phyloP scores from a whole-genome alignment of 202 grass and related monocot species.

The Tripidium arundinaceum region DNA sequence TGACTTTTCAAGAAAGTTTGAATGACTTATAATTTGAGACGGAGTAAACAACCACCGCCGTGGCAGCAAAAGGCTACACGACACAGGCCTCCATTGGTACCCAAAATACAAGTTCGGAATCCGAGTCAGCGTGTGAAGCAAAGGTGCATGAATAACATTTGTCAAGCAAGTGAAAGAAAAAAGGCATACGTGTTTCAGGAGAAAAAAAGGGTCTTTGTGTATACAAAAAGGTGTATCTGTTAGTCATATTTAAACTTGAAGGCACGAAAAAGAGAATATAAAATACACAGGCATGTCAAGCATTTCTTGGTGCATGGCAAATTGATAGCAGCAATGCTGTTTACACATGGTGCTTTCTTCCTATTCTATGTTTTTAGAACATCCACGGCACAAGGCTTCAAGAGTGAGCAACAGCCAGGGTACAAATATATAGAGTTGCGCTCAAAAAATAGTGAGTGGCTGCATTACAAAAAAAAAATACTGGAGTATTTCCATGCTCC shows the following conservation, averaged over 20 bases:
- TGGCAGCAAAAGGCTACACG: not conserved
- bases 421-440: not conserved
- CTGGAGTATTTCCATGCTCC: not conserved
- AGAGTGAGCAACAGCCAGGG: not conserved
- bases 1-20: no score
- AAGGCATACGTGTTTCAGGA: not conserved
- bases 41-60: no score
- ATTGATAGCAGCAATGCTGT: not conserved
- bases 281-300: not conserved
- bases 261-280: not conserved
- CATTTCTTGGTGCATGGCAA: not conserved
- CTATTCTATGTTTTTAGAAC: not conserved
- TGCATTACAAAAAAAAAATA: not conserved
- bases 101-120: not conserved
- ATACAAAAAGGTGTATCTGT: not conserved
- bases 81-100: not conserved
- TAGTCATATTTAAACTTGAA: not conserved
- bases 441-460: not conserved
- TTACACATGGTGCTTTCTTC: not conserved
- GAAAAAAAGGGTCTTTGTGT: not conserved
- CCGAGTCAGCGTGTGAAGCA: not conserved
- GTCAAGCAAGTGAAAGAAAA: not conserved
- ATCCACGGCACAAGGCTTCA: not conserved
- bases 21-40: no score
- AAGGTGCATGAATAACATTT: not conserved